Conservation (phyloP, 257 asterid genomes). For the Ballota nigra region DNA sequence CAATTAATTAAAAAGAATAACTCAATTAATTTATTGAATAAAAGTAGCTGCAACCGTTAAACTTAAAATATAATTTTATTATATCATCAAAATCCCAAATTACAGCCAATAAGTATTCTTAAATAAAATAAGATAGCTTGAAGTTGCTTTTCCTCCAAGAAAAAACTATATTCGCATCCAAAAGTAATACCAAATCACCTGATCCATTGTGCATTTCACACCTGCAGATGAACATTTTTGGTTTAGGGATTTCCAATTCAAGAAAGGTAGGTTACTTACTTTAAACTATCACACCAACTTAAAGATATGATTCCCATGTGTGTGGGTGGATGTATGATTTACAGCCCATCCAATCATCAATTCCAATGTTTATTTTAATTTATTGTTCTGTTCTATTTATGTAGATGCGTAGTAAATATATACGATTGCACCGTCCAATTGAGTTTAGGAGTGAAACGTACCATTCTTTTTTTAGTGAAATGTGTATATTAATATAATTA, state of each 20-base stretch:
- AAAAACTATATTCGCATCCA: background rate
- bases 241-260: background rate
- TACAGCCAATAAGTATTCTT: background rate
- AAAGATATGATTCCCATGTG: background rate
- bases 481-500: too few relatives aligned
- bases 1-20: too few relatives aligned
- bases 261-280: constrained; percentile 1
- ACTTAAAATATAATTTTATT: too few relatives aligned
- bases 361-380: too few relatives aligned
- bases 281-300: background rate
- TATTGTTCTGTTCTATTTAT: too few relatives aligned
- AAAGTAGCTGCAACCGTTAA: too few relatives aligned
- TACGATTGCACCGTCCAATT: too few relatives aligned
- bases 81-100: background rate
- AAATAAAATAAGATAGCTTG: background rate
- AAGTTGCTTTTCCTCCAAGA: background rate
- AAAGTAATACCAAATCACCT: background rate
- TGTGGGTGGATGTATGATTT: background rate
- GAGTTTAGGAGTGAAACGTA: too few relatives aligned
- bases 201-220: background rate
- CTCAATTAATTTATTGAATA: too few relatives aligned
- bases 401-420: too few relatives aligned
- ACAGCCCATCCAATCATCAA: too few relatives aligned
- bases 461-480: too few relatives aligned
- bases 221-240: background rate